phyloP scores from a whole-genome alignment of 164 flowering plant genomes.

The Stephania japonica region DNA sequence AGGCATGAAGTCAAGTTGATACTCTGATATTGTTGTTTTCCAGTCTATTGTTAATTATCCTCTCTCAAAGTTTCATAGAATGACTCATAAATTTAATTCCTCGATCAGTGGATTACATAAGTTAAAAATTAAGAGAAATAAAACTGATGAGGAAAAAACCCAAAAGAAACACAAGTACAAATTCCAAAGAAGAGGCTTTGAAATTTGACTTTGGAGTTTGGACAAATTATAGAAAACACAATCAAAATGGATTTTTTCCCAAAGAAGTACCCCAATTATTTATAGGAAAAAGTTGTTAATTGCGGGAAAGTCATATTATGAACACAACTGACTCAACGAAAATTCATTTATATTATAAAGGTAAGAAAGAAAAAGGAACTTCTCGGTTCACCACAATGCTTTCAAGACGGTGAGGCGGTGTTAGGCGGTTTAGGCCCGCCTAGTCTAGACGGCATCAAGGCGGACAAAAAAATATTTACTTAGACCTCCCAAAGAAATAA shows the following conservation, averaged over 20 bases:
- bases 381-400: neutral
- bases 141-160: neutral
- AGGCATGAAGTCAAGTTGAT: too few relatives aligned
- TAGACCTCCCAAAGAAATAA: too few relatives aligned
- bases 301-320: neutral
- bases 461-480: too few relatives aligned
- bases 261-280: neutral
- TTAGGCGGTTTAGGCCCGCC: too few relatives aligned
- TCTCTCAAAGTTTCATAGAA: too few relatives aligned
- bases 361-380: neutral
- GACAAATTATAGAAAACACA: neutral
- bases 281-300: neutral
- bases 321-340: neutral
- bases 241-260: neutral
- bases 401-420: neutral
- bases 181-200: neutral
- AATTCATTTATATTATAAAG: neutral
- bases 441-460: too few relatives aligned
- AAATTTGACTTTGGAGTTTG: neutral
- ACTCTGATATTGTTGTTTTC: too few relatives aligned
- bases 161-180: neutral
- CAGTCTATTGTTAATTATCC: too few relatives aligned
- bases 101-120: too few relatives aligned
- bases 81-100: too few relatives aligned
- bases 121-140: too few relatives aligned